Percentiles rank a stretch among this genome's conserved stretches.
phyloP scores from a whole-genome alignment of 306 rosid genomes.

The Prunus armeniaca region DNA sequence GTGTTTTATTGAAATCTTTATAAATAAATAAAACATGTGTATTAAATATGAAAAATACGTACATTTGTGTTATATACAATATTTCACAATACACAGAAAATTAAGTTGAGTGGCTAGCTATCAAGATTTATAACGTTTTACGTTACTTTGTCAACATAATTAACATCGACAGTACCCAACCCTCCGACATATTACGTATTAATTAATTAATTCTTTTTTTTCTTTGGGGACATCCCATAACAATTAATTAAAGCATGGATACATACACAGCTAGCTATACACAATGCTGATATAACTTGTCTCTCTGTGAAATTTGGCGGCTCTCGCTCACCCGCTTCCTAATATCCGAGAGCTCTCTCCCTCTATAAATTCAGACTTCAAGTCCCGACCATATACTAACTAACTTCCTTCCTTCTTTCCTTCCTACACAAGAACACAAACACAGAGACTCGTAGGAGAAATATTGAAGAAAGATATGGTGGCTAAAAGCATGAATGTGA shows the following conservation, averaged over 20 bases:
- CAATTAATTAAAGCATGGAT: neutral
- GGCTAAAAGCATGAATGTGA: neutral
- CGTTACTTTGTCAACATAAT: too few relatives aligned
- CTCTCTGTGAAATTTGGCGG: neutral
- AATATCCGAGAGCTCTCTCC: neutral
- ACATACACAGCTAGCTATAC: neutral
- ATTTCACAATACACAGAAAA: too few relatives aligned
- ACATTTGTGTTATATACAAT: too few relatives aligned
- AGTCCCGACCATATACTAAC: too few relatives aligned
- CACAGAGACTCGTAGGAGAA: too few relatives aligned
- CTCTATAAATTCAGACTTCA: neutral
- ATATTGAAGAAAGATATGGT: neutral
- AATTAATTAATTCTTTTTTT: neutral
- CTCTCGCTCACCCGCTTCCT: neutral
- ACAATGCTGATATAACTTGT: neutral
- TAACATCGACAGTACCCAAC: too few relatives aligned
- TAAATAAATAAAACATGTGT: rapidly evolving
- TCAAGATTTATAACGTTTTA: too few relatives aligned
- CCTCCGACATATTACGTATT: neutral
- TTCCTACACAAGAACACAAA: neutral
- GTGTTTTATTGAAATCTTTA: too few relatives aligned
- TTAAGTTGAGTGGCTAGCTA: too few relatives aligned
- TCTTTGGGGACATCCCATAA: too few relatives aligned
- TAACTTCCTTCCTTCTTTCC: neutral
- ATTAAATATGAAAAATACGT: too few relatives aligned